Percentiles rank a stretch among this genome's conserved stretches.
These are phyloP conservation scores for Entomophthora muscae DNA, from an alignment of 371 early-diverging fungal species.

Conservation along the genomic window DNA sequence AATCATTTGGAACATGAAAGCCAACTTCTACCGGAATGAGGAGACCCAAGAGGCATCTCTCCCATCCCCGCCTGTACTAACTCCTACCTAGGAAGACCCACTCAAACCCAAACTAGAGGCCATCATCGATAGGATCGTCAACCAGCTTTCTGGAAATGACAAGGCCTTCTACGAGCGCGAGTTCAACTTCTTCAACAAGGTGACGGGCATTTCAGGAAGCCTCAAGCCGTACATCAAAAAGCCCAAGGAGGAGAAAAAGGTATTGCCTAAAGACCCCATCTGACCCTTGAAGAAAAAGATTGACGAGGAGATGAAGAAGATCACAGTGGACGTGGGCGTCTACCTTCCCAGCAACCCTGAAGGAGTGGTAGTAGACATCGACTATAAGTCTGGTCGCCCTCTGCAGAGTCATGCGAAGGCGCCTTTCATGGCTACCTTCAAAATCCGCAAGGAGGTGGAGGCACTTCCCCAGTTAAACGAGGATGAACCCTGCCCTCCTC, in stretches of 20 bases:
- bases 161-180: slow-evolving; percentile 84
- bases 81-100: slow-evolving; percentile 27
- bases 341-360: slow-evolving; percentile 98
- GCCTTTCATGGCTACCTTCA: slow-evolving; percentile 98
- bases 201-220: slow-evolving; percentile 93
- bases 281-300: slow-evolving; percentile 36
- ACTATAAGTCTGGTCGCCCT: slow-evolving; percentile 86
- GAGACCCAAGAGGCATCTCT: slow-evolving; percentile 38
- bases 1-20: slow-evolving; percentile 99
- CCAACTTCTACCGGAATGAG: slow-evolving; percentile 89
- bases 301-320: slow-evolving; percentile 91
- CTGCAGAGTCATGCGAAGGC: slow-evolving; percentile 98
- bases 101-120: slow-evolving; percentile 80
- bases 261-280: background rate
- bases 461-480: slow-evolving; percentile 31
- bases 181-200: slow-evolving; percentile 84
- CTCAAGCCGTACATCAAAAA: slow-evolving; percentile 88
- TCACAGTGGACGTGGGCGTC: slow-evolving; percentile 90
- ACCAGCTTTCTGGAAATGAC: slow-evolving; percentile 62
- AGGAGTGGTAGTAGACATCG: slow-evolving; percentile 84
- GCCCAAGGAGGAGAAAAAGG: slow-evolving; percentile 89
- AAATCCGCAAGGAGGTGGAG: slow-evolving; percentile 44
- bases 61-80: background rate
- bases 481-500: slow-evolving; percentile 15
- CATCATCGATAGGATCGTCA: slow-evolving; percentile 60